Percentiles rank a stretch among this genome's conserved stretches.
phyloP scores from a whole-genome alignment of 768 basidiomycete species.

The Macrolepiota dolichaula region DNA sequence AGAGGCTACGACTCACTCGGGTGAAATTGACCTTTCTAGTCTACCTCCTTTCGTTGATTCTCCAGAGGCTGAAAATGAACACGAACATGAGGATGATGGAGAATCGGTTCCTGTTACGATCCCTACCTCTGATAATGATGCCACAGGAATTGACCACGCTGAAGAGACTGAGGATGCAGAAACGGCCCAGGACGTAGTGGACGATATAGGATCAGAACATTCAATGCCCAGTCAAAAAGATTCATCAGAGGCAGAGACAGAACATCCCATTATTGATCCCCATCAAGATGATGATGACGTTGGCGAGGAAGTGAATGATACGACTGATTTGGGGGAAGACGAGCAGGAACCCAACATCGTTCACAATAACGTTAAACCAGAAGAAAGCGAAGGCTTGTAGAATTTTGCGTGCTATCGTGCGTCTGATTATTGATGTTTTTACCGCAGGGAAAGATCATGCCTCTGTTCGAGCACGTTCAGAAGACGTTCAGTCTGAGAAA shows the following conservation, averaged over 20 bases:
- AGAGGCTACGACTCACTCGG: not conserved
- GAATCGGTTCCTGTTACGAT: not conserved
- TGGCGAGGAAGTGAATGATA: not conserved
- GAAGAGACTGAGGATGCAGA: not conserved
- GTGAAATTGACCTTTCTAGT: constrained; percentile 13
- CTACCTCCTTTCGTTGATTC: constrained; percentile 12
- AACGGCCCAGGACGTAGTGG: not conserved
- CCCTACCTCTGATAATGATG: not conserved
- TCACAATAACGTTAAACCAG: not conserved
- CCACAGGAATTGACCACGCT: not conserved
- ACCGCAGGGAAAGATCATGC: not conserved
- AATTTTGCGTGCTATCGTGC: not conserved
- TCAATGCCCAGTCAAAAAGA: not conserved
- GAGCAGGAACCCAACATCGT: not conserved
- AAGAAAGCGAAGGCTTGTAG: not conserved
- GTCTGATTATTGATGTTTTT: not conserved
- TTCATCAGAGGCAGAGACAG: not conserved
- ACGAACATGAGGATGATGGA: constrained; percentile 4
- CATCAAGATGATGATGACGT: not conserved
- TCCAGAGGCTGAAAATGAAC: constrained; percentile 9
- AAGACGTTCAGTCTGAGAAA: not conserved
- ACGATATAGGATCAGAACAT: not conserved
- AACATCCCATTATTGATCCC: not conserved
- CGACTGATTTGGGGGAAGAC: not conserved
- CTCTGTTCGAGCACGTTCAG: not conserved